phyloP scores from a whole-genome alignment of 805 yeast genomes.

The Candida anglica region DNA sequence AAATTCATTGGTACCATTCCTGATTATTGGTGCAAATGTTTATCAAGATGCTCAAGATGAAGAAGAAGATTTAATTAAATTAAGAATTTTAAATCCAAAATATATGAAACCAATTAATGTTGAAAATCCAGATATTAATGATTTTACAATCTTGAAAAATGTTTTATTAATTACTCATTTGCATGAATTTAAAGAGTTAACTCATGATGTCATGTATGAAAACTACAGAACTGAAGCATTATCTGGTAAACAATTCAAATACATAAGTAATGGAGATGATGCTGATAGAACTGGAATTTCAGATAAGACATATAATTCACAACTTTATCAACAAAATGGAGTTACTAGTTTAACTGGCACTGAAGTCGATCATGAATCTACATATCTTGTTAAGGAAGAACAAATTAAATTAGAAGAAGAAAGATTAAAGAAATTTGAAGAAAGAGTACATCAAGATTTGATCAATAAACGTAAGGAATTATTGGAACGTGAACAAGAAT shows the following conservation, averaged over 20 bases:
- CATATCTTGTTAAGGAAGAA: constrained; percentile 68
- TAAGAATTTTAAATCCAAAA: constrained; percentile 44
- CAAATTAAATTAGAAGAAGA: constrained; percentile 88
- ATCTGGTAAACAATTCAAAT: constrained; percentile 54
- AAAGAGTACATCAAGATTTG: constrained; percentile 83
- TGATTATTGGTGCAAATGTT: constrained; percentile 67
- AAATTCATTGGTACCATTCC: constrained; percentile 62
- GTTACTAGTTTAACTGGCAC: neutral
- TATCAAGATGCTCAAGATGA: constrained; percentile 37
- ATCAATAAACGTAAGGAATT: constrained; percentile 77
- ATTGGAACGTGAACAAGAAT: constrained; percentile 78
- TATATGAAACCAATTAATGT: constrained; percentile 57
- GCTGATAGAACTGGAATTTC: constrained; percentile 1
- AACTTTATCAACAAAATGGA: neutral
- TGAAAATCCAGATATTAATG: constrained; percentile 72
- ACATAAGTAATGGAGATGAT: constrained; percentile 15
- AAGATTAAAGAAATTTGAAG: constrained; percentile 80
- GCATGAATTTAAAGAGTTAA: constrained; percentile 82
- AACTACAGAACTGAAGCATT: constrained; percentile 85
- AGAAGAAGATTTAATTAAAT: constrained; percentile 44
- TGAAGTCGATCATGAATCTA: constrained; percentile 15
- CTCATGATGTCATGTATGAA: constrained; percentile 85
- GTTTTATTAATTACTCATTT: constrained; percentile 78
- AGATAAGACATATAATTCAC: neutral
- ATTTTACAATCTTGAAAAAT: constrained; percentile 75